phyloP scores from a whole-genome alignment of 768 basidiomycete genomes.

The Lentinula sp. region DNA sequence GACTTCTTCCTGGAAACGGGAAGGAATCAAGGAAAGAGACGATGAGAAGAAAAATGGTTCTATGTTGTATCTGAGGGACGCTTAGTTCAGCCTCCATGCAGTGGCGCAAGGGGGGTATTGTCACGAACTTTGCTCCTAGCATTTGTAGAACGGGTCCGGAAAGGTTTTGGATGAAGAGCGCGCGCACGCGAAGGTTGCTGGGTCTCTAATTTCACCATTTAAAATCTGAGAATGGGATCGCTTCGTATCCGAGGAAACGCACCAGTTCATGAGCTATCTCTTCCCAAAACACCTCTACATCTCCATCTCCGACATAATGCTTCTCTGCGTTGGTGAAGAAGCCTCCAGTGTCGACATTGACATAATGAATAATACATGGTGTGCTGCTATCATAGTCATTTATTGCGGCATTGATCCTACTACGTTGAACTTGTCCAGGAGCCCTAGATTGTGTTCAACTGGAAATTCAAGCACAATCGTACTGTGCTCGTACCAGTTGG shows the following conservation, averaged over 20 bases:
- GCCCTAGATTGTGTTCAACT: slow-evolving; percentile 44
- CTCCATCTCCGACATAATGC: slow-evolving; percentile 16
- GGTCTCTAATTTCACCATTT: slow-evolving; percentile 21
- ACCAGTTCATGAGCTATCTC: slow-evolving; percentile 15
- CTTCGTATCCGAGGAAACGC: neutral
- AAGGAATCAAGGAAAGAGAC: slow-evolving; percentile 61
- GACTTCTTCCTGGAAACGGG: slow-evolving; percentile 51
- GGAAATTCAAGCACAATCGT: neutral
- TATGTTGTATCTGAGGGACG: slow-evolving; percentile 35
- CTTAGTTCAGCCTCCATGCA: neutral
- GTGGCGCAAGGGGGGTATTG: neutral
- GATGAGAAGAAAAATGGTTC: slow-evolving; percentile 66
- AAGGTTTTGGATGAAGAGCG: slow-evolving; percentile 45
- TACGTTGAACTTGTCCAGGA: slow-evolving; percentile 31
- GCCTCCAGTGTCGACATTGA: slow-evolving; percentile 34
- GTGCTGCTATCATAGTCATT: slow-evolving; percentile 19
- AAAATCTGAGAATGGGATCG: neutral
- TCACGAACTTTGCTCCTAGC: slow-evolving; percentile 45
- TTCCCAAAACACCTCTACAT: slow-evolving; percentile 28
- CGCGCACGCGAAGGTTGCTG: slow-evolving; percentile 33
- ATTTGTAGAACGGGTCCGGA: slow-evolving; percentile 47
- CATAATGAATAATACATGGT: slow-evolving; percentile 26
- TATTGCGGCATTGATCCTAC: slow-evolving; percentile 26
- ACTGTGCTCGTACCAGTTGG: neutral
- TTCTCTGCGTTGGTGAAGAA: slow-evolving; percentile 23